Base-by-base conservation (phyloP, 129 eudicot species). In the Silybum marianum region DNA sequence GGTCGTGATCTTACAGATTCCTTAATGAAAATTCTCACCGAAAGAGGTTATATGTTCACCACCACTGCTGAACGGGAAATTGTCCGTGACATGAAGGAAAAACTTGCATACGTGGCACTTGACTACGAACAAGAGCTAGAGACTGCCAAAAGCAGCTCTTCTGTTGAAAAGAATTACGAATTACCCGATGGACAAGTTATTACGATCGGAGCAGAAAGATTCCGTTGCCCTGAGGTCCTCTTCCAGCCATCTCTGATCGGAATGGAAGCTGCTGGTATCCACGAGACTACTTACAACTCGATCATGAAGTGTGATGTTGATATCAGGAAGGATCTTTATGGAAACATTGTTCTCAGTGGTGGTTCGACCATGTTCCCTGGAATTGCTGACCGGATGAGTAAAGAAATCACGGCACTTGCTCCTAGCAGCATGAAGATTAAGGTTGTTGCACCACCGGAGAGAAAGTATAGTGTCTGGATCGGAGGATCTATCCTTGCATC, bases 41-140 rank as follows among this genome's bases (percentile, higher is more conserved):
- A 88, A 63, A 88, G 91, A 83, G 91, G 91, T 71, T 88, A 88
- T 81, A 88, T 88, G 91, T 88, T 88, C 84, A 88, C 91, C 83
- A 88, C 91, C 81, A 82, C 89, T 12, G 91, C 91, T 5, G 91
- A 88, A 54, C 89, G 91, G 87, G 91, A 88, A 85, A 88, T 88
- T 88, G 91, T 88, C 18, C 91, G 91, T 82, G 91, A 88, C 74
- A 79, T 88, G 71, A 88, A 88, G 87, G 91, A 88, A 65, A 88
- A 88, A 71, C 88, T 88, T 46, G 91, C 91, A 8, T 88, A 88
- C 40, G 88, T 88, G n/a, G 91, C 90, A n/a, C 85, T 88, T 3
- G 91, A 88, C 85, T 88, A 74, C 19, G 91, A 88, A 79, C 91
- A 88, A 58, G 91, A 88, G 82, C 84, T 87, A 38, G 90, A 87